These are phyloP conservation scores for Fusarium verrucosum DNA, from an alignment of 2,329 filamentous ascomycete species.

Conservation along the genomic window DNA sequence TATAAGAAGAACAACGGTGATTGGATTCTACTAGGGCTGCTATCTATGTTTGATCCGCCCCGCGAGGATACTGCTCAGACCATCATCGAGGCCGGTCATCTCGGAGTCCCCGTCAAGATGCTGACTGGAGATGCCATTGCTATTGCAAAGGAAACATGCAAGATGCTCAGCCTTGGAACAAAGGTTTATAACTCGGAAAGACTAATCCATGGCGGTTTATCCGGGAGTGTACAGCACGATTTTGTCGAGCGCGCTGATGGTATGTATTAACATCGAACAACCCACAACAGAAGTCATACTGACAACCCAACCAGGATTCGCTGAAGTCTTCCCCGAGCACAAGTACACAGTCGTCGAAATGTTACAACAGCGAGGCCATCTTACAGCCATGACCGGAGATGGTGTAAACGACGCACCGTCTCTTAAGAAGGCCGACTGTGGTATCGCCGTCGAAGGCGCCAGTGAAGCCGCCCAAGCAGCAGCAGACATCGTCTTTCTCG, in stretches of 20 bases:
- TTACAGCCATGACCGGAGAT: slow-evolving; percentile 24
- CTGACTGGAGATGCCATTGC: slow-evolving; percentile 27
- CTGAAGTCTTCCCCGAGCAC: slow-evolving; percentile 21
- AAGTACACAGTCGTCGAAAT: slow-evolving; percentile 28
- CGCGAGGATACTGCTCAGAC: slow-evolving; percentile 21
- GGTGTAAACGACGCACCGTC: slow-evolving; percentile 25
- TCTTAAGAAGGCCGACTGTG: slow-evolving; percentile 16
- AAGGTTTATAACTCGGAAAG: slow-evolving; percentile 26
- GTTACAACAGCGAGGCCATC: slow-evolving; percentile 16
- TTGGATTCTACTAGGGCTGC: slow-evolving; percentile 15
- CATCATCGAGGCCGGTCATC: slow-evolving; percentile 21
- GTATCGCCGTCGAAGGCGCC: slow-evolving; percentile 23
- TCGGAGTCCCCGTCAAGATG: slow-evolving; percentile 25
- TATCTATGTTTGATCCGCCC: slow-evolving; percentile 29
- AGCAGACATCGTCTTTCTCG: slow-evolving; percentile 23
- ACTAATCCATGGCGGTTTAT: slow-evolving; percentile 9
- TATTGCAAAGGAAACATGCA: slow-evolving; percentile 25
- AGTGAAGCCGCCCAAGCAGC: slow-evolving; percentile 24
- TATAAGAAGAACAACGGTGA: slow-evolving; percentile 31
- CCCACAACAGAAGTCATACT: too few species aligned
- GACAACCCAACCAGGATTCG: too few species aligned
- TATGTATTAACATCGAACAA: too few species aligned
- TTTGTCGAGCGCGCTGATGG: slow-evolving; percentile 30
- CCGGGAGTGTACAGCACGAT: slow-evolving; percentile 25
- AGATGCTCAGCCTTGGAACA: slow-evolving; percentile 17